phyloP scores from a whole-genome alignment of 805 yeast genomes.

The Starmerella gropengiesseri region DNA sequence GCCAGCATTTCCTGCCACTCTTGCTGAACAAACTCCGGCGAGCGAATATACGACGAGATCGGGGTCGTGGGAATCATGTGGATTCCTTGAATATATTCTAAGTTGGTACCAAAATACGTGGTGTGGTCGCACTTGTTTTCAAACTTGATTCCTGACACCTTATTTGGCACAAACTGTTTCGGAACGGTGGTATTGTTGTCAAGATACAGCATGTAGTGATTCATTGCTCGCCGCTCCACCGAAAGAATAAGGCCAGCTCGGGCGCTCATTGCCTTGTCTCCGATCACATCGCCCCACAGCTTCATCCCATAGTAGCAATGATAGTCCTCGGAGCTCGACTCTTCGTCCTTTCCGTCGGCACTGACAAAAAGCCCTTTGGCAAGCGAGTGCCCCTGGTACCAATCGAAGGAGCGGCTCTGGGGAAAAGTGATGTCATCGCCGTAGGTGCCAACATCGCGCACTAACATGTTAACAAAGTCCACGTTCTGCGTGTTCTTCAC shows the following conservation, averaged over 20 bases:
- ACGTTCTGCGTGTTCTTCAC: conserved; percentile 31
- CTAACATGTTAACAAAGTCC: conserved; percentile 49
- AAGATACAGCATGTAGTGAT: conserved; percentile 42
- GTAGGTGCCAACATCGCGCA: conserved; percentile 54
- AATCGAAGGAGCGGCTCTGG: conserved; percentile 53
- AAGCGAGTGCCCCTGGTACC: conserved; percentile 66
- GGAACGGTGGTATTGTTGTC: conserved; percentile 45
- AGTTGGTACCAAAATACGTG: conserved; percentile 53
- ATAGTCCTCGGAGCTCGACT: conserved; percentile 60
- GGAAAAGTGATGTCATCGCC: conserved; percentile 50
- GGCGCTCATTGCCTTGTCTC: conserved; percentile 42
- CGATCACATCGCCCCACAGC: conserved; percentile 53
- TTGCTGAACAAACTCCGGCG: conserved; percentile 39
- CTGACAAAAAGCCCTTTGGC: conserved; percentile 56
- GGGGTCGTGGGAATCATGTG: conserved; percentile 70
- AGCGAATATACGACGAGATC: conserved; percentile 45
- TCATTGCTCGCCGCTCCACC: conserved; percentile 44
- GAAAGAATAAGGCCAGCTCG: conserved; percentile 52
- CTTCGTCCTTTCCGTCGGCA: conserved; percentile 63
- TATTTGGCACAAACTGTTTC: conserved; percentile 40
- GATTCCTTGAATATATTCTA: conserved; percentile 63
- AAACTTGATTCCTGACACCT: conserved; percentile 57
- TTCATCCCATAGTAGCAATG: conserved; percentile 59
- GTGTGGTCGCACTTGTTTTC: conserved; percentile 66
- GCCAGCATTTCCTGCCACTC: conserved; percentile 49